Base-by-base conservation (phyloP, 306 rosid species). In the Begonia peltatifolia region DNA sequence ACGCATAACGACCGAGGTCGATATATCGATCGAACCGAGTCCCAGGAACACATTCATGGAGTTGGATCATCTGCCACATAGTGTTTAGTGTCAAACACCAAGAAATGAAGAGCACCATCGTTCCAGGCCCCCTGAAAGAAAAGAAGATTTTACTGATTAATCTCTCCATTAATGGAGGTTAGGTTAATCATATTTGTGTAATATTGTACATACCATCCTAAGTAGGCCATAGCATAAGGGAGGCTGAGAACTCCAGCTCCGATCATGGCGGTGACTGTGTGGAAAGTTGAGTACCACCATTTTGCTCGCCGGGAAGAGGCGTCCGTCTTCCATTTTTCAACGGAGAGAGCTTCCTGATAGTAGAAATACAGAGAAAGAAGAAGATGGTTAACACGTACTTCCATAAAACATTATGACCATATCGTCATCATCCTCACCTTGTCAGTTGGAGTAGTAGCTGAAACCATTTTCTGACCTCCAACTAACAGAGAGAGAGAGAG, bases 251-350 rank as follows among this genome's bases (percentile, higher is more conserved):
- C 97, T 44, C 94, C 95, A 4, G 94, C 97, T 12, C 97, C 97
- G 12, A 85, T 89, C 97, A 84, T 89, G 58, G 97, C 94, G 1
- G 95, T 89, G 64, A 85, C 97, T 6, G 76, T 59, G 68, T 89
- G 97, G 59, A 89, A 89, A 67, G 97, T 85, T 42, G 95, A 76
- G 78, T 89, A 82, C 95, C 93, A 84, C 97, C 97, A 89, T 80
- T 84, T 89, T 56, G 94, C 94, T 2, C 49, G 58, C 50, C 95
- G 81, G 20, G 74, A 9, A 14, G 79, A 55, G 56, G 70, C 84
- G 23, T 75, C 77, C 46, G 64, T 84, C 54, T 54, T 59, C 75
- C 95, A 84, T 79, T 84, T 77, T 50, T 49, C 30, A 46, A 63
- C 73, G 15, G 76, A 47, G 14, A 59, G 54, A 63, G 46, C 67